phyloP scores from a whole-genome alignment of 345 rosid genomes.

The Camelina hispida region DNA sequence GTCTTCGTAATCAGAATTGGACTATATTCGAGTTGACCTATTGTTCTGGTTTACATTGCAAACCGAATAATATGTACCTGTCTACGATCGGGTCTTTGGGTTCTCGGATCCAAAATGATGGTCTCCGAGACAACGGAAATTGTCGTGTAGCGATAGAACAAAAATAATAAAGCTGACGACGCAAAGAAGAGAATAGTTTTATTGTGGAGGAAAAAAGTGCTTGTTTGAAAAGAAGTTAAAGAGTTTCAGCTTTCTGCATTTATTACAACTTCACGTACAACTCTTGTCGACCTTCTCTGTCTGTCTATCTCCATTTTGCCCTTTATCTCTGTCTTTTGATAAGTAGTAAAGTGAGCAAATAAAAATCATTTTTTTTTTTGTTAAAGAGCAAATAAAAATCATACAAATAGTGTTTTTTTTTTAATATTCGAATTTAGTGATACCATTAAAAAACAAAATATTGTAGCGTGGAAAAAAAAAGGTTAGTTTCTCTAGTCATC shows the following conservation, averaged over 20 bases:
- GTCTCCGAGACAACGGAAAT: slow-evolving; percentile 13
- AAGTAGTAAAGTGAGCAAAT: background rate
- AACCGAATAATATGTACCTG: slow-evolving; percentile 5
- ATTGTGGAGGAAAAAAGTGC: slow-evolving; percentile 41
- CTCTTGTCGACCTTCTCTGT: slow-evolving; percentile 39
- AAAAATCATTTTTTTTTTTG: background rate
- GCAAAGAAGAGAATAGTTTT: slow-evolving; percentile 48
- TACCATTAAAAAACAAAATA: too few species aligned
- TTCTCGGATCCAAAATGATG: slow-evolving; percentile 27
- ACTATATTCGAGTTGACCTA: background rate
- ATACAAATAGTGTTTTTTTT: background rate
- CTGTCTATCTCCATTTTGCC: slow-evolving; percentile 17
- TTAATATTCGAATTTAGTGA: background rate
- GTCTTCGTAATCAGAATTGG: background rate
- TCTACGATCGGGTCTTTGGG: slow-evolving; percentile 14
- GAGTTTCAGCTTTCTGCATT: slow-evolving; percentile 69
- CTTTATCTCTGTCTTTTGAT: background rate
- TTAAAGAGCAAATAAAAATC: too few species aligned
- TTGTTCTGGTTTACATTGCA: background rate
- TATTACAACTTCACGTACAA: slow-evolving; percentile 53
- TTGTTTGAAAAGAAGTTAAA: slow-evolving; percentile 34
- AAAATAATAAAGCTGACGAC: slow-evolving; percentile 48
- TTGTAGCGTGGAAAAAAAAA: too few species aligned
- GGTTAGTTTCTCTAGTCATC: too few species aligned
- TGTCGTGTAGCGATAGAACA: slow-evolving; percentile 44